Base-by-base conservation (phyloP, 805 yeast genomes). In the Saturnispora halmiae region DNA sequence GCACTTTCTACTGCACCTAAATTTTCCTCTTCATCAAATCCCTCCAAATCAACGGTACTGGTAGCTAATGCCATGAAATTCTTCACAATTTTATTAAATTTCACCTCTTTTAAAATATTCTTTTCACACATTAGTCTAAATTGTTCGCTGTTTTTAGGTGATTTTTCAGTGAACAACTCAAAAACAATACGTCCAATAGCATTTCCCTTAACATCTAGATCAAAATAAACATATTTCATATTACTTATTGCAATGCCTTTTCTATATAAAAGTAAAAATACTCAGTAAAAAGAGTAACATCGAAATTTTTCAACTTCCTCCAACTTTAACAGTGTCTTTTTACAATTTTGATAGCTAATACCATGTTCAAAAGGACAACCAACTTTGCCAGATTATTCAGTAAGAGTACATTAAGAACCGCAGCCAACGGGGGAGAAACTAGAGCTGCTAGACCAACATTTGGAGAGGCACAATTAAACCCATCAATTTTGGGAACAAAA, bases 51-150 rank as follows among this genome's bases (percentile, higher is more conserved):
- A 10, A 69, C 64, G 1, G 77, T 72, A 24, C 61, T 61, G 9
- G 59, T 54, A 2, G 71, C 52, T 52, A 79, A 84, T 30, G 82
- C 60, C 66, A 80, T 73, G 52, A 82, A 82, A 54, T 78, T 82
- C 52, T 73, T 77, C 38, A 82, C 64, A 2, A 79, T 73, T 41
- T 84, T 64, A 50, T 79, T 82, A 56, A 83, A 79, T 30, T 58
- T 62, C 31, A 69, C 73, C 16, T 63, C 55, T 45, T 69, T 64
- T 42, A 64, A 72, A 46, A 49, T 27, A 4, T 27, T 65, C 9
- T 69, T 64, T 20, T 52, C 49, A 50, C 79, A 70, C 13, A 79
- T 56, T 16, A 60, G 58, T 2, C 61, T 39, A 49, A 82, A 77
- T 55, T 78, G 77, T 16, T 63, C 55, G 3, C 66, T 52, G 0